phyloP scores from a whole-genome alignment of 108 stramenopile species.

The Schizochytrium sp. region DNA sequence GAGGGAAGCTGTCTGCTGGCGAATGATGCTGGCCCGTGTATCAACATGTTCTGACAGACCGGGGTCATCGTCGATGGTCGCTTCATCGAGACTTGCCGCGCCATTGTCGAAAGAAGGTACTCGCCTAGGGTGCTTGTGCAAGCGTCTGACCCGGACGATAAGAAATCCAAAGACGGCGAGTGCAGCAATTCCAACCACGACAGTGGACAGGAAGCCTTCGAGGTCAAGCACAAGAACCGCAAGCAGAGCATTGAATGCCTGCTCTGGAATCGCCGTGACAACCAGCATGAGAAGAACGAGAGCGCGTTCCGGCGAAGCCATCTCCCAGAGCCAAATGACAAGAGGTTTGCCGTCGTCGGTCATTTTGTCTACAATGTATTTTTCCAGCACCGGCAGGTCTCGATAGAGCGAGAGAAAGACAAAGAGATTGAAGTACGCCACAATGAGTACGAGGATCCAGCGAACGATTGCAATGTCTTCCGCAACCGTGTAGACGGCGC shows the following conservation, averaged over 20 bases:
- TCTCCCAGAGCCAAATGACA: not conserved
- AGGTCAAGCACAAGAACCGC: not conserved
- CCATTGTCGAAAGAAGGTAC: no score
- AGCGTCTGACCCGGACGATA: not conserved
- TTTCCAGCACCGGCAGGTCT: not conserved
- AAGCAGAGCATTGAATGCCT: not conserved
- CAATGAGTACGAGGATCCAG: not conserved
- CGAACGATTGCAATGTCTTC: not conserved
- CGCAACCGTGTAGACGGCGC: not conserved
- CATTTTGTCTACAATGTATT: not conserved
- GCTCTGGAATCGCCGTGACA: not conserved
- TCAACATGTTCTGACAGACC: no score
- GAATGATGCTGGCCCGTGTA: no score
- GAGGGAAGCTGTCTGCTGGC: no score
- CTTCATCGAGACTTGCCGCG: no score
- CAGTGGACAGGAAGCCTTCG: not conserved
- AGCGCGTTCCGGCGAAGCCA: not conserved
- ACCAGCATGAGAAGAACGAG: not conserved
- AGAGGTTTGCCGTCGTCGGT: not conserved
- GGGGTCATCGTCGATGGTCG: no score
- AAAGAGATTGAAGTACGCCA: not conserved
- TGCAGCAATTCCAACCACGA: not conserved
- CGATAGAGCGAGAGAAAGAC: not conserved
- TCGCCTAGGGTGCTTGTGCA: no score
- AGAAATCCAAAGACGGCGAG: not conserved